Percentiles rank a stretch among this genome's conserved stretches.
Conservation (phyloP, 106 monocot genomes). For the Acanthochlamys bracteata region DNA sequence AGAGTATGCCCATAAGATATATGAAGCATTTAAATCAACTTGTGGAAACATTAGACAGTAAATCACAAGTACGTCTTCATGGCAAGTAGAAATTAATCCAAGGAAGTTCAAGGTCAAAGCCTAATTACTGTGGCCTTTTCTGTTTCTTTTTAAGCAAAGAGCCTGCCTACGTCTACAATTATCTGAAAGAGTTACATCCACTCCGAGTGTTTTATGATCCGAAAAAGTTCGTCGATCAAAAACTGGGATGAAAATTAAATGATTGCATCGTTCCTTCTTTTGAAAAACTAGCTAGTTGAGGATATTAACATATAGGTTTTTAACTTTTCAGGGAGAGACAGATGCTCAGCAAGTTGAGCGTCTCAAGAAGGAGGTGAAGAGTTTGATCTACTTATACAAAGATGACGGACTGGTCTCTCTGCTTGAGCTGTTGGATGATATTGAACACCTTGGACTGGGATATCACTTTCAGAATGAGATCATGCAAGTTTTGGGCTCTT, state of each 20-base stretch:
- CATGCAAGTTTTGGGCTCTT: background rate
- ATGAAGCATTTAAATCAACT: no score
- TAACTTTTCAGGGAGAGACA: constrained; percentile 1
- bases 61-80: no score
- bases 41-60: no score
- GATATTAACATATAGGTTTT: background rate
- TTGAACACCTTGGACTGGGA: constrained; percentile 7
- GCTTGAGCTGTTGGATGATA: constrained; percentile 14
- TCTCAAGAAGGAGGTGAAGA: constrained; percentile 9
- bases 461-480: constrained; percentile 15
- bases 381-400: background rate
- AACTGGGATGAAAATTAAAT: background rate
- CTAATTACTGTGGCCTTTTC: no score
- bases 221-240: background rate
- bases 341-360: background rate
- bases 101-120: no score
- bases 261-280: background rate
- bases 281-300: background rate
- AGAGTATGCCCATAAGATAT: no score
- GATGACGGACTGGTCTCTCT: background rate
- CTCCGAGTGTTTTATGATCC: no score
- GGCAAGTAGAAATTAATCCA: no score
- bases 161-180: no score
- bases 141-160: no score
- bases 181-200: no score